Percentiles rank a stretch among this genome's conserved stretches.
Evolutionary conservation across 148 eudicot genomes (phyloP).

Genomic region (Camellia granthamiana): DNA sequence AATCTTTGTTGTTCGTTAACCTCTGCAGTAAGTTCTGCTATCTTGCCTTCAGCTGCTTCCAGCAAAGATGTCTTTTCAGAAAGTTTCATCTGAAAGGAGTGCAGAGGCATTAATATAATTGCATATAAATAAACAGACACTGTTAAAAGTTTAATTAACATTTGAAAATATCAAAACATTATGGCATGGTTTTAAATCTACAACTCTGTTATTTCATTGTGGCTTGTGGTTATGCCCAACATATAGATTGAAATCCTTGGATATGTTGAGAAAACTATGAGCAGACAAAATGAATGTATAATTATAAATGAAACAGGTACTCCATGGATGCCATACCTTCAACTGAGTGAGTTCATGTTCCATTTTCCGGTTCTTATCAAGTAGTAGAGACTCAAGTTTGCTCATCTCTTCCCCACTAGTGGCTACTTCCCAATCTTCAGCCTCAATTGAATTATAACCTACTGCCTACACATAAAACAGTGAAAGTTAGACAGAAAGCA

Average conservation of each 20-base stretch:
- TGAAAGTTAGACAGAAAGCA: not conserved
- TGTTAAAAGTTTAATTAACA: not conserved
- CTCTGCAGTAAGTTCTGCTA: slow-evolving; percentile 59
- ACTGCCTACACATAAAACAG: slow-evolving; percentile 65
- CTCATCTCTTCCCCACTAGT: slow-evolving; percentile 99
- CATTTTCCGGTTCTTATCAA: slow-evolving; percentile 98
- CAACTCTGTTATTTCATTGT: too few species aligned
- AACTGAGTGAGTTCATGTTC: slow-evolving; percentile 93
- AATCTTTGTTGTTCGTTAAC: slow-evolving; percentile 77
- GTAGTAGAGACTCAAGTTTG: slow-evolving; percentile 92
- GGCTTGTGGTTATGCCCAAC: too few species aligned
- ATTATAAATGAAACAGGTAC: not conserved
- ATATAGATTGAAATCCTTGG: not conserved
- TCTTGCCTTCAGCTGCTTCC: slow-evolving; percentile 84
- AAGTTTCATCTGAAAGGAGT: slow-evolving; percentile 64
- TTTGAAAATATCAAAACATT: not conserved
- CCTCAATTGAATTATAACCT: slow-evolving; percentile 98
- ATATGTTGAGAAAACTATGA: not conserved
- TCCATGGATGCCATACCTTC: slow-evolving; percentile 49
- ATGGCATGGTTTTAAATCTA: too few species aligned
- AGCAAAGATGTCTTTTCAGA: slow-evolving; percentile 75
- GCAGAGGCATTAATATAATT: not conserved
- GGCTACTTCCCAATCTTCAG: slow-evolving; percentile 99
- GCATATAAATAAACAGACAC: not conserved
- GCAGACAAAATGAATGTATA: not conserved